Conservation (phyloP, 805 yeast species). For the Cyberlindnera petersonii region DNA sequence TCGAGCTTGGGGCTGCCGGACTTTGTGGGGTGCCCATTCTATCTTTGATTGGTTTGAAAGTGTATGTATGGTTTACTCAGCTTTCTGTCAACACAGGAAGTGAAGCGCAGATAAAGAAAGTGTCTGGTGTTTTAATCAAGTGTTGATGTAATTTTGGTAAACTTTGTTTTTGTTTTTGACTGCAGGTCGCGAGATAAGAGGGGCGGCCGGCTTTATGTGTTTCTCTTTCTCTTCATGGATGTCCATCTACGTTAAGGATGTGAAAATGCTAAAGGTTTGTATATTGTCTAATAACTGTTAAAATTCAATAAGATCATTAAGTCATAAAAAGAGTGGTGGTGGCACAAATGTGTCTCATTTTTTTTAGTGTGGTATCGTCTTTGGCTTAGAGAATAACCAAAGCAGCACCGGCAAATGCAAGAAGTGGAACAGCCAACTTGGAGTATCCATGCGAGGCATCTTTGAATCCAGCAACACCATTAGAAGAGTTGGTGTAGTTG, state of each 20-base stretch:
- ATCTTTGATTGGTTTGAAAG: neutral
- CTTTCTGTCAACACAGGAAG: too few species aligned
- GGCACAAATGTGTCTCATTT: too few species aligned
- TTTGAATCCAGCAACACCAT: slow-evolving; percentile 13
- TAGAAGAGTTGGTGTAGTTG: slow-evolving; percentile 14
- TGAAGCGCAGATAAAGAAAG: neutral
- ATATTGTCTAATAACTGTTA: too few species aligned
- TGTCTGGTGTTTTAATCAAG: too few species aligned
- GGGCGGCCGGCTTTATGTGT: too few species aligned
- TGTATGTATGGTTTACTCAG: neutral
- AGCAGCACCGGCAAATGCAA: slow-evolving; percentile 16
- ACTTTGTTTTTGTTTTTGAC: neutral
- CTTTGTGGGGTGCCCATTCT: slow-evolving; percentile 1
- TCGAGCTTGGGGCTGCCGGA: slow-evolving; percentile 9
- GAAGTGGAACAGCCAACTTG: slow-evolving; percentile 11
- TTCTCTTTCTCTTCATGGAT: neutral
- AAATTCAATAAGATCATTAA: too few species aligned
- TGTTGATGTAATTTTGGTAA: too few species aligned
- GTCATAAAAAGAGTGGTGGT: slow-evolving; percentile 7
- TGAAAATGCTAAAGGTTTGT: too few species aligned
- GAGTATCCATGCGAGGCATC: slow-evolving; percentile 5
- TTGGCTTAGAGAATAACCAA: slow-evolving; percentile 8
- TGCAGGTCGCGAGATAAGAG: too few species aligned
- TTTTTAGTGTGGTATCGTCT: too few species aligned
- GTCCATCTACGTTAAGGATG: too few species aligned